These are phyloP conservation scores for Cutaneotrichosporon curvatum DNA, from an alignment of 1,284 basidiomycete genomes.

Conservation along the genomic window DNA sequence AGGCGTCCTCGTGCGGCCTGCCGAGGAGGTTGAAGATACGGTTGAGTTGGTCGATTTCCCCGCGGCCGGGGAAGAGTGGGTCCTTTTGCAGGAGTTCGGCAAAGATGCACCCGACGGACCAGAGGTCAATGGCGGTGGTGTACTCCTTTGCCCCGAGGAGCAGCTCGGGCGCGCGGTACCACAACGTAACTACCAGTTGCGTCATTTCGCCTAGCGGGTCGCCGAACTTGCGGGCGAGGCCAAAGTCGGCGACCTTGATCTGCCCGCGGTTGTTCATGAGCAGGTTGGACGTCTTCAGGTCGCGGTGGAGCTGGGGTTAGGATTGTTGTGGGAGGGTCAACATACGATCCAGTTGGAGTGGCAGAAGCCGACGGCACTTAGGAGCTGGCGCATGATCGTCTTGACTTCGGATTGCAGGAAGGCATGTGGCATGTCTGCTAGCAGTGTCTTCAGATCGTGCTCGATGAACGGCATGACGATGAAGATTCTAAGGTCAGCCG, in stretches of 20 bases:
- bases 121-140: constrained; percentile 90
- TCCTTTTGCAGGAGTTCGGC: constrained; percentile 90
- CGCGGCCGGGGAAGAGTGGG: constrained; percentile 91
- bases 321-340: background rate
- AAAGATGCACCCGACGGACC: constrained; percentile 95
- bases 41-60: constrained; percentile 83
- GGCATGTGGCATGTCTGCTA: constrained; percentile 86
- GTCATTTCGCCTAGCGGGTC: constrained; percentile 95
- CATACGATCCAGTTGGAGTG: constrained; percentile 85
- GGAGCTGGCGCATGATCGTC: constrained; percentile 84
- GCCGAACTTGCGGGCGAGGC: constrained; percentile 58
- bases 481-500: constrained; percentile 65
- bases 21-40: constrained; percentile 89
- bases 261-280: constrained; percentile 98
- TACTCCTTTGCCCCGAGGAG: constrained; percentile 83
- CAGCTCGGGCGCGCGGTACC: constrained; percentile 69
- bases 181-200: constrained; percentile 58
- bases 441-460: constrained; percentile 93
- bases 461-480: constrained; percentile 99
- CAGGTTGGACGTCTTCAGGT: constrained; percentile 94
- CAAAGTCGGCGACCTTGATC: constrained; percentile 96
- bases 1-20: constrained; percentile 71
- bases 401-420: constrained; percentile 98
- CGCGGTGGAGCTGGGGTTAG: constrained; percentile 64
- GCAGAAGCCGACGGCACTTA: constrained; percentile 87